Evolutionary conservation across 257 asterid species (phyloP).

Genomic region (Nicotiana undulata): DNA sequence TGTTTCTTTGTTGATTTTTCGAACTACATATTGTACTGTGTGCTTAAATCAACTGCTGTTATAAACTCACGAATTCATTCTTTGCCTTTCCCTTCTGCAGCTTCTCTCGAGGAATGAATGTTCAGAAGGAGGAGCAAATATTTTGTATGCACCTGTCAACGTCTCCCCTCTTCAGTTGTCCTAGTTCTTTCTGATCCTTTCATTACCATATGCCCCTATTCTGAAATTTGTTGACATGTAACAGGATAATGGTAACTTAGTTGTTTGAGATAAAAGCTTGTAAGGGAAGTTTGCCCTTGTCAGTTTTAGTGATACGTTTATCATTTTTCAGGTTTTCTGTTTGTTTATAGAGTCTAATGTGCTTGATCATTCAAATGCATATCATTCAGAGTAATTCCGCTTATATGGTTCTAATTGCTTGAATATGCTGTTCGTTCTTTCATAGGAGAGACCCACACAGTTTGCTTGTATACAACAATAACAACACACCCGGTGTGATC

Average conservation of each 20-base stretch:
- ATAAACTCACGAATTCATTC: not conserved
- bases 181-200: not conserved
- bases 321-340: not conserved
- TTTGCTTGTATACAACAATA: not conserved
- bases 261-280: not conserved
- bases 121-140: not conserved
- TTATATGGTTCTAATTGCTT: not conserved
- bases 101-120: not conserved
- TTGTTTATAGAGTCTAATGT: not conserved
- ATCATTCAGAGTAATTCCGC: not conserved
- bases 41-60: not conserved
- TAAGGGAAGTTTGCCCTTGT: not conserved
- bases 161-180: not conserved
- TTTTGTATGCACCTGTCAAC: not conserved
- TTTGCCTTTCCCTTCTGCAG: not conserved
- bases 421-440: not conserved
- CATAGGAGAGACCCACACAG: not conserved
- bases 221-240: constrained; percentile 1
- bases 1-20: not conserved
- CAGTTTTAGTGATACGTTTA: not conserved
- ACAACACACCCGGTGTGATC: no score
- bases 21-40: no score
- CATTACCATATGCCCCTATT: not conserved
- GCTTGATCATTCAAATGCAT: not conserved
- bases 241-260: not conserved